Conservation (phyloP, 2,329 filamentous ascomycete genomes). For the Madurella fahalii region DNA sequence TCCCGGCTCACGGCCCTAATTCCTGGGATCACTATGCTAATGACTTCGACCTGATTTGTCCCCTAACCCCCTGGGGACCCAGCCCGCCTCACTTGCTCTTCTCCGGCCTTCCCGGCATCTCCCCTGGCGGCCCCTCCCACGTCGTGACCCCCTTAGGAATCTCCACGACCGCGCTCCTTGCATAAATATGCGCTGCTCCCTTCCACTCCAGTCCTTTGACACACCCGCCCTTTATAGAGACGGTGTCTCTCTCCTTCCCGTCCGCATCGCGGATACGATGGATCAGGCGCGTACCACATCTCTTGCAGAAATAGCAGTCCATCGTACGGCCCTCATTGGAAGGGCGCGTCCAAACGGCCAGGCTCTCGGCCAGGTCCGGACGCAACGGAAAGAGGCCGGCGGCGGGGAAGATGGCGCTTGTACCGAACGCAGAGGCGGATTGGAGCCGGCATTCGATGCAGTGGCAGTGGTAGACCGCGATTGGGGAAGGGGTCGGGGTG, state of each 20-base stretch:
- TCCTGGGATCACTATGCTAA: too few species aligned
- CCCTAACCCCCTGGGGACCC: too few species aligned
- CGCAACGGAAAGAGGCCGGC: slow-evolving; percentile 32
- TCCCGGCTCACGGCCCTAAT: too few species aligned
- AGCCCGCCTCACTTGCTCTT: not conserved
- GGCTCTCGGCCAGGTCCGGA: slow-evolving; percentile 24
- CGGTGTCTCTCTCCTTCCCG: slow-evolving; percentile 34
- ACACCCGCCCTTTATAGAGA: slow-evolving; percentile 46
- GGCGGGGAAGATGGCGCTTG: slow-evolving; percentile 34
- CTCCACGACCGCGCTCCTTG: slow-evolving; percentile 40
- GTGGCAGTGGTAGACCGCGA: slow-evolving; percentile 34
- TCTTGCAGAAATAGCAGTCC: slow-evolving; percentile 34
- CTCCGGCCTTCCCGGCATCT: slow-evolving; percentile 12
- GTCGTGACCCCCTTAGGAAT: slow-evolving; percentile 35
- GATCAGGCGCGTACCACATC: slow-evolving; percentile 42
- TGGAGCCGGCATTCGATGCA: slow-evolving; percentile 37
- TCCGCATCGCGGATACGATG: slow-evolving; percentile 39
- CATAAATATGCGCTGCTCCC: slow-evolving; percentile 43
- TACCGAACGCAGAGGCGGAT: slow-evolving; percentile 35
- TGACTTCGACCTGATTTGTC: too few species aligned
- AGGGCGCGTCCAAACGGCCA: slow-evolving; percentile 30
- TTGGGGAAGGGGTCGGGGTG: slow-evolving; percentile 27
- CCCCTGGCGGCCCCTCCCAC: slow-evolving; percentile 15
- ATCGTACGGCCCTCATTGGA: slow-evolving; percentile 30
- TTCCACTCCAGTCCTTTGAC: slow-evolving; percentile 40